Evolutionary conservation across 2,329 filamentous ascomycete species (phyloP).

Genomic region (Ophiostoma sp.): DNA sequence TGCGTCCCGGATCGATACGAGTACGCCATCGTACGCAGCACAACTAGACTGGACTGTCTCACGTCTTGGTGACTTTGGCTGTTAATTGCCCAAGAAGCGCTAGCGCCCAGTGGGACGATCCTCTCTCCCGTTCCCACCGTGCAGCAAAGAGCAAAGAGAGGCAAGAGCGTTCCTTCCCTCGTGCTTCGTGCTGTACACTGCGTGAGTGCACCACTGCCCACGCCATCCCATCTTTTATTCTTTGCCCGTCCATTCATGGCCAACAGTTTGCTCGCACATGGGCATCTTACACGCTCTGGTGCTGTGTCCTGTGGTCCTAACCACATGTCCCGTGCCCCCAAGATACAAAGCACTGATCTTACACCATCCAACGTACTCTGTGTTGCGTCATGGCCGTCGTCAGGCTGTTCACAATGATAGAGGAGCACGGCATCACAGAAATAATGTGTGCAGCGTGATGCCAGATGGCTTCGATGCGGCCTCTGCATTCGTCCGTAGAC

Average conservation of each 20-base stretch:
- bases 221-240: conserved; percentile 14
- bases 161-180: conserved; percentile 11
- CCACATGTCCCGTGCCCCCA: neutral
- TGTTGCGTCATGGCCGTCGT: conserved; percentile 4
- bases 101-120: conserved; percentile 8
- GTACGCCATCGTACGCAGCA: neutral
- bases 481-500: neutral
- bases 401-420: neutral
- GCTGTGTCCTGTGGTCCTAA: neutral
- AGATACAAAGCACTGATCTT: neutral
- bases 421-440: neutral
- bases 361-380: neutral
- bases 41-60: conserved; percentile 14
- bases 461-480: neutral
- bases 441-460: neutral
- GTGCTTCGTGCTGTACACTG: conserved; percentile 12
- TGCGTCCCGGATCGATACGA: conserved; percentile 5
- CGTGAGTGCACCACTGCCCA: neutral
- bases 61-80: neutral
- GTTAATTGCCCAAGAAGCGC: neutral
- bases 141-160: neutral
- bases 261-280: neutral
- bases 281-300: neutral
- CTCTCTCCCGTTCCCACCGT: neutral
- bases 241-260: neutral